Percentiles rank a stretch among this genome's conserved stretches.
Conservation (phyloP, 148 eudicot species). For the Arctostaphylos glauca region DNA sequence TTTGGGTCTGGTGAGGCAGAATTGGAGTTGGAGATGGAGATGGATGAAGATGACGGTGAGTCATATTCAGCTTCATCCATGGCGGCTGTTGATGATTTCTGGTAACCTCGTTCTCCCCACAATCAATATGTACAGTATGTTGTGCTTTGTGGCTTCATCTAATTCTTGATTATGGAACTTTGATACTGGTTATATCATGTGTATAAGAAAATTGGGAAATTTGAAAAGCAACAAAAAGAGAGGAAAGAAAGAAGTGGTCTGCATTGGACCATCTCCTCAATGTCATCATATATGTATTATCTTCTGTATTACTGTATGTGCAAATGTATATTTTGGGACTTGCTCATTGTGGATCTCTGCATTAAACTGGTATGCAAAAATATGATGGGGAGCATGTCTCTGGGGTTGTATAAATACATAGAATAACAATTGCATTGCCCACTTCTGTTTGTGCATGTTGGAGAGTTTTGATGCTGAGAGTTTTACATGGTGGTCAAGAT, state of each 20-base stretch:
- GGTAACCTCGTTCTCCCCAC: conserved; percentile 30
- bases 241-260: conserved; percentile 34
- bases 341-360: background rate
- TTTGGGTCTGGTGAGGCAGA: conserved; percentile 64
- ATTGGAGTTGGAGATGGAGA: conserved; percentile 89
- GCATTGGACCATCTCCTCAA: conserved; percentile 44
- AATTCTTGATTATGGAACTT: conserved; percentile 27
- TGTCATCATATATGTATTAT: conserved; percentile 33
- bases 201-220: conserved; percentile 30
- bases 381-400: too few species aligned
- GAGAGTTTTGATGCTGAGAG: too few species aligned
- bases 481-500: too few species aligned
- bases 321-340: conserved; percentile 2
- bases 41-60: conserved; percentile 50
- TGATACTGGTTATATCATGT: conserved; percentile 31
- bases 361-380: too few species aligned
- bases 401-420: too few species aligned
- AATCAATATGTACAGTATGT: conserved; percentile 43
- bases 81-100: conserved; percentile 62
- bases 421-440: too few species aligned
- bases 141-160: conserved; percentile 22
- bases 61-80: conserved; percentile 32
- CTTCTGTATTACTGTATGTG: conserved; percentile 22
- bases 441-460: too few species aligned
- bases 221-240: conserved; percentile 24